Base-by-base conservation (phyloP, 2,329 filamentous ascomycete genomes). In the Penicillium sp. region DNA sequence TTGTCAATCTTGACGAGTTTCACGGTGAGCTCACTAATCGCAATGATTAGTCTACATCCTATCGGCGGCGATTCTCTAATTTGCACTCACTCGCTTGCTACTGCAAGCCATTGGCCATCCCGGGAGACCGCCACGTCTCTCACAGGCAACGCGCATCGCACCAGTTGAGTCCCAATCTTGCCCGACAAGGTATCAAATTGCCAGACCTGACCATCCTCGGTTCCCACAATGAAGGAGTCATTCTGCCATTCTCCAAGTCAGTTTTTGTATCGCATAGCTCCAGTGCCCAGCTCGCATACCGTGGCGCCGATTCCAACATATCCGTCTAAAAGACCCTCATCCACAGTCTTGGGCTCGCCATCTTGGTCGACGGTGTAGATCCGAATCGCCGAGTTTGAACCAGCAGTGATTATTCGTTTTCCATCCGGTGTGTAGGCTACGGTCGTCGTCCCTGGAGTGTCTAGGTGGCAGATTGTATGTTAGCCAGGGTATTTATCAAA, bases 171-270 rank as follows among this genome's bases (percentile, higher is more conserved):
- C 61, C 96, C 91, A 76, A 96, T 91, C 57, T 73, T 69, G 14
- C 77, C 78, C 3, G 85, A 86, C 55, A 85, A 82, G 50, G 97
- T 83, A n/a, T 90, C 90, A 79, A 96, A 99, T 67, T 92, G 86
- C 80, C 90, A 96, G 68, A 99, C 92, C n/a, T 90, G 95, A 69
- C 96, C 95, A 77, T 98, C 93, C 75, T 99, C 93, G 21, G 91
- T 91, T 27, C 92, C 95, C 60, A 92, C 87, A 45, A 98, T 86
- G 72, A 97, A 96, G 74, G 90, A 92, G 59, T 89, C 86, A 70
- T 93, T 86, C 85, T 88, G 29, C 26, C 29, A 42, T 37, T 26
- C 10, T 14, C 3, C 16, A 62, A 53, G 57, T 54, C 53, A 57
- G 53, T 46, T 11, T 9, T 13, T 14, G 43, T n/a, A 33, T 31